Evolutionary conservation across 2,329 filamentous ascomycete species (phyloP).

Genomic region (Tolypocladium inflatum): DNA sequence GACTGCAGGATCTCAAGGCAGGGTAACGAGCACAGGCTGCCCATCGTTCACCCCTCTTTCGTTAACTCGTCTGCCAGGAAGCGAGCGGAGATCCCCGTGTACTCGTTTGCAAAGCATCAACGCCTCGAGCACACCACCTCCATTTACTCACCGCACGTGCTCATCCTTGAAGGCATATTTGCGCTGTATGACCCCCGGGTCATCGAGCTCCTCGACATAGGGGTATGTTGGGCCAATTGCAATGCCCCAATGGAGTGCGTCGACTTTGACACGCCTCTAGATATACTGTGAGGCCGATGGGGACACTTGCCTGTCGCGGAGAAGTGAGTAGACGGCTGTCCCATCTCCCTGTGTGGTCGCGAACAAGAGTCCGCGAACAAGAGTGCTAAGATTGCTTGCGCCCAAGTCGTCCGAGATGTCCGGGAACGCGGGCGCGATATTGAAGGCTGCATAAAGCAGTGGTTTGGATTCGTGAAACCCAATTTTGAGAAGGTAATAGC

Average conservation of each 20-base stretch:
- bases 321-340: conserved; percentile 50
- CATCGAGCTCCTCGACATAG: conserved; percentile 81
- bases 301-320: conserved; percentile 82
- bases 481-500: conserved; percentile 68
- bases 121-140: conserved; percentile 70
- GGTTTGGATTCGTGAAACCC: conserved; percentile 93
- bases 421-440: conserved; percentile 83
- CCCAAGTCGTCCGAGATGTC: conserved; percentile 72
- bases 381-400: background rate
- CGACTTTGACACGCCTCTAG: conserved; percentile 25
- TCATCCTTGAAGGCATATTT: conserved; percentile 93
- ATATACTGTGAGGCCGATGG: conserved; percentile 96
- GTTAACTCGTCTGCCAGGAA: conserved; percentile 42
- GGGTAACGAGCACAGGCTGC: conserved; percentile 52
- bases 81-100: conserved; percentile 83
- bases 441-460: conserved; percentile 95
- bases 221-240: conserved; percentile 37
- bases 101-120: conserved; percentile 89
- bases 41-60: background rate
- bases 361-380: background rate
- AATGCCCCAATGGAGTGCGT: too few species aligned
- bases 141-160: conserved; percentile 92
- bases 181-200: conserved; percentile 84
- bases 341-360: background rate
- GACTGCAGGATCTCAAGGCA: conserved; percentile 74